A percentile compares a stretch with the other conserved stretches of the same genome.
Evolutionary conservation across 2,329 filamentous ascomycete genomes (phyloP).

Genomic region (Colletotrichum cereale): DNA sequence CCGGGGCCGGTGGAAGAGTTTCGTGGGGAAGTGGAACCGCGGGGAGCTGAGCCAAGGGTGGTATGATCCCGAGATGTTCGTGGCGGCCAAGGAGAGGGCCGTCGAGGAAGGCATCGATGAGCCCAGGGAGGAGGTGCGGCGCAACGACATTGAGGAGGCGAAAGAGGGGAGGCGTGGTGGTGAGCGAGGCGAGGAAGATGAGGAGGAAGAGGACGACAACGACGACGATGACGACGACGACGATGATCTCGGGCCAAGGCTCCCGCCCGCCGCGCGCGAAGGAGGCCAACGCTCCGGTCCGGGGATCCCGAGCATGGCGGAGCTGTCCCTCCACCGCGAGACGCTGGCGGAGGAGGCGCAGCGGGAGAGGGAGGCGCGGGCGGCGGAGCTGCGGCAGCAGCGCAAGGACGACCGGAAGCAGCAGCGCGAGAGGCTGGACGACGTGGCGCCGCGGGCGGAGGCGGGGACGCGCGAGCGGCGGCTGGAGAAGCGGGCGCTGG

Average conservation of each 20-base stretch:
- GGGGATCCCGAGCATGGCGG: constrained; percentile 78
- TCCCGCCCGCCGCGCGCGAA: constrained; percentile 45
- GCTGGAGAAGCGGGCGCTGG: constrained; percentile 85
- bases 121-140: background rate
- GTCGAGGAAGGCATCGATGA: constrained; percentile 24
- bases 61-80: constrained; percentile 86
- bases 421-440: constrained; percentile 82
- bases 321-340: constrained; percentile 74
- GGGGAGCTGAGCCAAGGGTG: constrained; percentile 89
- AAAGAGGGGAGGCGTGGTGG: constrained; percentile 26
- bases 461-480: constrained; percentile 84
- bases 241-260: constrained; percentile 69
- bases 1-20: constrained; percentile 93
- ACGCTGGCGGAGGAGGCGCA: constrained; percentile 62
- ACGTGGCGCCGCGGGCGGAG: constrained; percentile 85
- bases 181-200: constrained; percentile 30
- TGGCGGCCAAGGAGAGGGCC: constrained; percentile 50
- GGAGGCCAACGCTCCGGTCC: constrained; percentile 59
- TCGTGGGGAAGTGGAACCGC: constrained; percentile 91
- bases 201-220: constrained; percentile 43
- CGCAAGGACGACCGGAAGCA: constrained; percentile 73
- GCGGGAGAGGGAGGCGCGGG: constrained; percentile 58
- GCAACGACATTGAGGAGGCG: constrained; percentile 33
- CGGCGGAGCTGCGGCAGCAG: constrained; percentile 68
- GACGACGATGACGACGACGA: constrained; percentile 65